Evolutionary conservation across 2,329 filamentous ascomycete genomes (phyloP).

Genomic region (Nemania bipapillata): DNA sequence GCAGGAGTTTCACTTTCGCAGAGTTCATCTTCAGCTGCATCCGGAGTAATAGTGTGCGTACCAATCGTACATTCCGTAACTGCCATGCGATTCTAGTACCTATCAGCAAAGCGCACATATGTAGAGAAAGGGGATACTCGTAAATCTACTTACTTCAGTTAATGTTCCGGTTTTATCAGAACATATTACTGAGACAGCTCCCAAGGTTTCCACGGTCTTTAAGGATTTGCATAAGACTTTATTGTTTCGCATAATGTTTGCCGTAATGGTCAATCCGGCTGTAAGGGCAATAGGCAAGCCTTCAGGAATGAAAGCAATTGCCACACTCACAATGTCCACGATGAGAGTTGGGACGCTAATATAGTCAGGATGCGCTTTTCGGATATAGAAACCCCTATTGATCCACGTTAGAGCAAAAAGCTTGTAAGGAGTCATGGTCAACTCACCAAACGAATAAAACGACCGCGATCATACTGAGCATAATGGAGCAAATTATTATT

Average conservation of each 20-base stretch:
- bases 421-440: slow-evolving; percentile 47
- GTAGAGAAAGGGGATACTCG: not conserved
- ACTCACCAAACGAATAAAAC: slow-evolving; percentile 72
- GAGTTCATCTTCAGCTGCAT: slow-evolving; percentile 61
- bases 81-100: slow-evolving; percentile 72
- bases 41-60: slow-evolving; percentile 57
- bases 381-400: slow-evolving; percentile 72
- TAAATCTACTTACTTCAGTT: slow-evolving; percentile 59
- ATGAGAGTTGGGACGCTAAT: slow-evolving; percentile 78
- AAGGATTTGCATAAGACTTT: slow-evolving; percentile 83
- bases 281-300: slow-evolving; percentile 76
- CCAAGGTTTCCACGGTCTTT: slow-evolving; percentile 80
- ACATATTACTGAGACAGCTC: slow-evolving; percentile 77
- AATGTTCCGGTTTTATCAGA: slow-evolving; percentile 81
- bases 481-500: slow-evolving; percentile 73
- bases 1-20: slow-evolving; percentile 47
- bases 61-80: slow-evolving; percentile 76
- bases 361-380: slow-evolving; percentile 73
- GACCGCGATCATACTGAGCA: slow-evolving; percentile 71
- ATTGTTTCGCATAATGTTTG: slow-evolving; percentile 79
- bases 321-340: slow-evolving; percentile 76
- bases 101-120: not conserved
- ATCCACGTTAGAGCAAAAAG: slow-evolving; percentile 54
- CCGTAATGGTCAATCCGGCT: slow-evolving; percentile 77
- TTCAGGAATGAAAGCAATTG: slow-evolving; percentile 80